Base-by-base conservation (phyloP, 2,329 filamentous ascomycete genomes). In the Botrytis squamosa region DNA sequence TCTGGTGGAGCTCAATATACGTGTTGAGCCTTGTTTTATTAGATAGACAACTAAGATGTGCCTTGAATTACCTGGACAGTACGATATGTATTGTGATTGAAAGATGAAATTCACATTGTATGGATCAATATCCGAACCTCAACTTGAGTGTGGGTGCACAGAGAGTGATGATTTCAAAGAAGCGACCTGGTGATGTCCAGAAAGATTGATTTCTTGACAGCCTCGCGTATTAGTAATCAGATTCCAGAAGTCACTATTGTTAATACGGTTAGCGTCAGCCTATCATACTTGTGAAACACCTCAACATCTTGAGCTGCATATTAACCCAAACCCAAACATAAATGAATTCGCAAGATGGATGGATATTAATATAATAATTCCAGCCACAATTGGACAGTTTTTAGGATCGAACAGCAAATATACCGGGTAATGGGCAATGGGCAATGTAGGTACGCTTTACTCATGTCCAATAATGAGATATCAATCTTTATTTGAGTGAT, bases 211-310 rank as follows among this genome's bases (percentile, higher is more conserved):
- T 68, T 68, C 25, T 42, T 29, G 66, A 42, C 66, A 69, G 66
- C 66, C 66, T 69, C 66, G 66, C 49, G 49, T 42, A 69, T 69
- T 69, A 69, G 66, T 69, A 44, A 69, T 69, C 66, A 42, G 2
- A n/a, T 4, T 2, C 14, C 3, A 36, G 22, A 49, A 22, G 1
- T 12, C 22, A n/a, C 22, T n/a, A 38, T 40, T n/a, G n/a, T 36
- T 20, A 67, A 40, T 20, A 12, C 16, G 44, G 64, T 38, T 52
- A 67, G 64, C 36, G 64, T 2, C 10, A 42, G 33, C n/a, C 63
- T 40, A 40, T 10, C 22, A 40, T n/a, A 25, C 40, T 12, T 36
- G 22, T 62, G 55, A 33, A 59, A 36, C 10, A 38, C 60, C 36
- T 18, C 36, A 25, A 25, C 59, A 40, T 62, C 60, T n/a, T 7